These are phyloP conservation scores for Alopecurus myosuroides DNA, from an alignment of 176 grass and related monocot genomes.

Conservation along the genomic window DNA sequence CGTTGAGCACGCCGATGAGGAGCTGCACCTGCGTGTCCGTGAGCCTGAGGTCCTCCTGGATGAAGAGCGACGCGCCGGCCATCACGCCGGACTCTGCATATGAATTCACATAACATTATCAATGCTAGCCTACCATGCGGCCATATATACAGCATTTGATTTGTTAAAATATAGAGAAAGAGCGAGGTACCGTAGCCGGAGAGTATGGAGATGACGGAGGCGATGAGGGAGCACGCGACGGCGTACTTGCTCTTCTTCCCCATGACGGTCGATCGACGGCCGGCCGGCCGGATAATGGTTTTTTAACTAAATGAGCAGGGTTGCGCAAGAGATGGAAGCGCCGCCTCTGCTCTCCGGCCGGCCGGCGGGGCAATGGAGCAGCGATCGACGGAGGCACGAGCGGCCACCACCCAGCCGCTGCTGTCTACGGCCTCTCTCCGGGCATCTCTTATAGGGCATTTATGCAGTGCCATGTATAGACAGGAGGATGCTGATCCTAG, in stretches of 20 bases:
- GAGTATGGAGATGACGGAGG: conserved; percentile 55
- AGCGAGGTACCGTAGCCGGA: too few relatives aligned
- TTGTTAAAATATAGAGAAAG: too few relatives aligned
- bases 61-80: conserved; percentile 52
- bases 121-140: too few relatives aligned
- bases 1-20: conserved; percentile 40
- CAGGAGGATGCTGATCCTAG: neutral
- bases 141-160: too few relatives aligned
- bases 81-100: conserved; percentile 43
- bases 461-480: neutral
- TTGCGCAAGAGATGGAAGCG: neutral
- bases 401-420: neutral
- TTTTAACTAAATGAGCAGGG: neutral
- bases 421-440: neutral
- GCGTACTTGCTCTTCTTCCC: conserved; percentile 31
- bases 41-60: conserved; percentile 46
- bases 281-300: neutral
- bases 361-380: neutral
- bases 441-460: neutral
- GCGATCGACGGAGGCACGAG: neutral
- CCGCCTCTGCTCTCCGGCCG: neutral
- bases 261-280: neutral
- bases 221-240: conserved; percentile 40
- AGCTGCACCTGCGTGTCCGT: conserved; percentile 47
- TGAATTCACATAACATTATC: too few relatives aligned